Base-by-base conservation (phyloP, 805 yeast genomes). In the Nakazawaea pomicola region DNA sequence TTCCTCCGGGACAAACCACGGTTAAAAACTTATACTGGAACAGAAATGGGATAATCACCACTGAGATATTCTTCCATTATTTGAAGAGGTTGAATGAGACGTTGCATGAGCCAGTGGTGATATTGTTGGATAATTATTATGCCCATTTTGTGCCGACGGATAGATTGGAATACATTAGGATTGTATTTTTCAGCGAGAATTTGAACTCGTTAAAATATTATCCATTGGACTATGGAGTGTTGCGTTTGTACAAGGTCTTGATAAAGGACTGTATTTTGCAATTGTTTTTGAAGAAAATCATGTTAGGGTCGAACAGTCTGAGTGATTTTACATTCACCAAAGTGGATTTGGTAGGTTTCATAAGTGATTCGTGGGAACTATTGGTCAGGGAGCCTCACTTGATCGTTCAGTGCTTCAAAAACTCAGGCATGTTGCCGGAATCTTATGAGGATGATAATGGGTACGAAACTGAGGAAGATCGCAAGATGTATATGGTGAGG, bases 131-230 rank as follows among this genome's bases (percentile, higher is more conserved):
- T 49, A 48, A 56, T 29, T 45, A 64, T 10, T 53, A 62, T 45
- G 50, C 61, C 2, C 72, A 67, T 47, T 57, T 63, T 27, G 49
- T 64, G 14, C 64, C 68, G 3, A 49, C 54, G 4, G 56, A 58
- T 8, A 33, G 45, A 1, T 49, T 65, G 7, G 19, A 43, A 2
- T 53, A 57, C 38, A 52, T 67, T 34, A 48, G 52, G 7, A 39
- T 67, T 4, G 43, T 54, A 6, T 67, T 60, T 49, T 56, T 61
- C 20, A 51, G 38, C 41, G 53, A 32, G 30, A 38, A 24, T 32
- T 45, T 44, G 52, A 42, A 46, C 18, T 36, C 32, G n/a, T 43
- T 44, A 41, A 42, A 38, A 16, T 54, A 54, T 33, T 45, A 55
- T 21, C 68, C 68, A 1, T 41, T 64, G 29, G 60, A 56, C 41